Evolutionary conservation across 2,329 filamentous ascomycete species (phyloP).

Genomic region (Parastagonospora avenae): DNA sequence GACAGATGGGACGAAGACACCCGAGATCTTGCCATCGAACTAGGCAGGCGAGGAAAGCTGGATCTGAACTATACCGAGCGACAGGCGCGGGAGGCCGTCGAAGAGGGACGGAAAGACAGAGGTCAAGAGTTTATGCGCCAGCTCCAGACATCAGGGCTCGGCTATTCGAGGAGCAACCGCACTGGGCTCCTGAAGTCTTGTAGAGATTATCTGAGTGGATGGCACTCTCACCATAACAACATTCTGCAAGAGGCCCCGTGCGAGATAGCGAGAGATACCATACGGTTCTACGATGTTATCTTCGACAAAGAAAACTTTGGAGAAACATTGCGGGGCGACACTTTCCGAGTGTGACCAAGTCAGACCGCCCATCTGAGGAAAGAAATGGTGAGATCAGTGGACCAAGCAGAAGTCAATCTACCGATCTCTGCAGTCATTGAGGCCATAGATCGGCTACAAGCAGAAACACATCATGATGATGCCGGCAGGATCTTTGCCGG

Average conservation of each 20-base stretch:
- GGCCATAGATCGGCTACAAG: conserved; percentile 12
- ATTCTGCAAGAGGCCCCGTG: background rate
- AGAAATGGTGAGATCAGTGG: background rate
- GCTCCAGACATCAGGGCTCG: background rate
- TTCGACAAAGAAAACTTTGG: background rate
- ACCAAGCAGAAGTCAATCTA: background rate
- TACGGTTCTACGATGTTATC: background rate
- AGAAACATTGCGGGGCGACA: background rate
- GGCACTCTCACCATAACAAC: background rate
- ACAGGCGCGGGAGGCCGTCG: background rate
- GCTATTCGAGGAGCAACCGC: background rate
- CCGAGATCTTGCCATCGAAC: background rate
- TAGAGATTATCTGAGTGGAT: background rate
- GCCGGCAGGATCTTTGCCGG: background rate
- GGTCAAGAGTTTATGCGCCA: background rate
- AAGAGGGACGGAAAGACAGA: background rate
- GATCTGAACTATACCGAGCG: background rate
- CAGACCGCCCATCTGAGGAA: too few relatives aligned
- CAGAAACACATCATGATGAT: background rate
- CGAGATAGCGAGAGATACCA: background rate
- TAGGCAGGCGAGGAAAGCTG: background rate
- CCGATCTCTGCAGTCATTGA: conserved; percentile 15
- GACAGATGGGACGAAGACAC: background rate
- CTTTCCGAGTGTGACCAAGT: background rate
- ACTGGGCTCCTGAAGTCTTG: background rate